Evolutionary conservation across 306 rosid genomes (phyloP).

Genomic region (Glycine soja): DNA sequence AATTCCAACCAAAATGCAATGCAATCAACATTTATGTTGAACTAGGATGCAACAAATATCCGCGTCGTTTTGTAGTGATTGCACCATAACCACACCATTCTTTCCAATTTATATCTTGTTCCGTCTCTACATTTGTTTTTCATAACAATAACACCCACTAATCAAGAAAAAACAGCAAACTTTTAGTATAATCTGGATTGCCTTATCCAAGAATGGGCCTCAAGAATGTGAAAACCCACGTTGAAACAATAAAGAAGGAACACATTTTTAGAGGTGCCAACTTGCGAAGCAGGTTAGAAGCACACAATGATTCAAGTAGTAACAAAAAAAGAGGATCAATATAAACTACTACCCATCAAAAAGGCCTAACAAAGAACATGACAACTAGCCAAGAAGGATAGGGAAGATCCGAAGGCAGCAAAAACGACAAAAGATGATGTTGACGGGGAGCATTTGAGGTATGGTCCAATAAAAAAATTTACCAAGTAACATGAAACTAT

Average conservation of each 20-base stretch:
- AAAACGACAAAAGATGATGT: constrained; percentile 49
- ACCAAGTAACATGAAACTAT: too few species aligned
- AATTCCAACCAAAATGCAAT: constrained; percentile 33
- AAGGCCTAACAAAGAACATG: not conserved
- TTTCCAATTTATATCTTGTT: constrained; percentile 25
- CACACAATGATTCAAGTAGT: not conserved
- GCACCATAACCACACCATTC: constrained; percentile 20
- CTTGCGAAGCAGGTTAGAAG: constrained; percentile 1
- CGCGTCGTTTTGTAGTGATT: constrained; percentile 23
- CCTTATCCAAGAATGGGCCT: constrained; percentile 56
- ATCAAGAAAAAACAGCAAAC: not conserved
- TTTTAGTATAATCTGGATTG: constrained; percentile 13
- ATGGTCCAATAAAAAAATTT: not conserved
- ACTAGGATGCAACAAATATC: constrained; percentile 17
- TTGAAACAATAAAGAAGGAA: not conserved
- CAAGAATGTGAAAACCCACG: not conserved
- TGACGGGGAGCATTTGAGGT: constrained; percentile 25
- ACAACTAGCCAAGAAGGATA: constrained; percentile 32
- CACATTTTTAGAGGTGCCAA: constrained; percentile 14
- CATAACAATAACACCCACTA: constrained; percentile 19
- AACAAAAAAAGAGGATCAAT: not conserved
- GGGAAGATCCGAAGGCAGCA: constrained; percentile 21
- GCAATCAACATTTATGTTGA: constrained; percentile 33
- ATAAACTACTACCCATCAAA: not conserved
- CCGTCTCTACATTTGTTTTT: constrained; percentile 1